Evolutionary conservation across 805 yeast genomes (phyloP), one percentile per base, ranked within the genome.

Genomic region (Alloascoidea hylecoeti): DNA sequence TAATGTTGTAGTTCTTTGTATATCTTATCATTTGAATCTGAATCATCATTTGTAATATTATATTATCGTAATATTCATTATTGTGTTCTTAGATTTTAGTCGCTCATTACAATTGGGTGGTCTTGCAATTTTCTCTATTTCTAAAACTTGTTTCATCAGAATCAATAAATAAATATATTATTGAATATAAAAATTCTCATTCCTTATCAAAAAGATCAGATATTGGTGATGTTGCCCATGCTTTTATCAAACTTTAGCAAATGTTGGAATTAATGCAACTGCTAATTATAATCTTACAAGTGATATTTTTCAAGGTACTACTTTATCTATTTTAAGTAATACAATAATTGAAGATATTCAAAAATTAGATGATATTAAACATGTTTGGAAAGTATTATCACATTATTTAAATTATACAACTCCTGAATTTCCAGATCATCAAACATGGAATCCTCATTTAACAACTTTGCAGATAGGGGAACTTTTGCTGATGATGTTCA

Each of bases 401-500:
- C 9, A 9, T 23, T n/a, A 9, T 23, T n/a, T 23, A 9, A n/a
- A 23, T 23, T 9, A 23, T 23, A 23, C 13, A 9, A 9, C 30
- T 9, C 9, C 30, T n/a, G n/a, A n/a, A n/a, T n/a, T n/a, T n/a
- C n/a, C n/a, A n/a, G 37, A 37, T 5, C 39, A 5, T 13, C 18
- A 16, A 12, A 34, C 18, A 5, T 23, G 30, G 30, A n/a, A 23
- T 23, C 13, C n/a, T 23, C 30, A 23, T 23, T 23, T n/a, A 9
- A 9, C n/a, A 9, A 23, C 30, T 9, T 23, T 9, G 13, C 9
- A 9, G n/a, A n/a, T 9, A 9, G 30, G 13, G 30, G 30, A 9
- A 9, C n/a, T 23, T 23, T 23, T 18, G 49, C 47, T 35, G 35
- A 33, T 19, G 46, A 44, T 28, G 33, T 39, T 9, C 32, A 36